Evolutionary conservation across 2,329 filamentous ascomycete genomes (phyloP).

Genomic region (Pseudogymnoascus sp.): DNA sequence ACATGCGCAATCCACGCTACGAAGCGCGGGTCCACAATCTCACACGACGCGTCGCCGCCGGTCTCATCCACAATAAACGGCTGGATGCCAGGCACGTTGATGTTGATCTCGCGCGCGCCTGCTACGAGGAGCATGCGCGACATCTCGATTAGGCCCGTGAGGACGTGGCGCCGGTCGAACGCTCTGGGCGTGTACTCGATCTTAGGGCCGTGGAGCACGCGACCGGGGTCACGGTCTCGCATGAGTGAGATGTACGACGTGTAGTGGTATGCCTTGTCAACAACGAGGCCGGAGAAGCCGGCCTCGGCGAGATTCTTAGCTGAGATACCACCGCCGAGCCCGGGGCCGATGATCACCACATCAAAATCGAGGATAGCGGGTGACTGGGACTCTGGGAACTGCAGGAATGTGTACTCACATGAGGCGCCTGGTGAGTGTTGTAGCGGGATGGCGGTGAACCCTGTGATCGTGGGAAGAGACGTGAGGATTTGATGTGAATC

Average conservation of each 20-base stretch:
- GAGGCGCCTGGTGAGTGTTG: conserved; percentile 30
- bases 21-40: conserved; percentile 43
- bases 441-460: conserved; percentile 46
- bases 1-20: conserved; percentile 49
- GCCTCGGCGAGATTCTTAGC: conserved; percentile 75
- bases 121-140: conserved; percentile 70
- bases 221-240: conserved; percentile 68
- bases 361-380: conserved; percentile 64
- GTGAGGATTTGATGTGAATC: conserved; percentile 39
- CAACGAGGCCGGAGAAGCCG: conserved; percentile 66
- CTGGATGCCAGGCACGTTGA: conserved; percentile 50
- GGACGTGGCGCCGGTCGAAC: conserved; percentile 62
- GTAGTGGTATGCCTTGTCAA: conserved; percentile 77
- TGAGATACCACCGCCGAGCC: conserved; percentile 73
- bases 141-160: conserved; percentile 63
- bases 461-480: conserved; percentile 46
- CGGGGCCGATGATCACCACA: conserved; percentile 77
- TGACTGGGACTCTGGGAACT: conserved; percentile 20
- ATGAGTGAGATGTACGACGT: conserved; percentile 63
- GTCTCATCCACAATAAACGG: conserved; percentile 42
- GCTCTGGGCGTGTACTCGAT: conserved; percentile 63
- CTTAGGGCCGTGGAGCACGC: conserved; percentile 59
- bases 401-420: conserved; percentile 26
- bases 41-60: not conserved
- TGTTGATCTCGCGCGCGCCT: conserved; percentile 73